Percentiles rank a stretch among this genome's conserved stretches.
These are phyloP conservation scores for Phyllosticta capitalensis DNA, from an alignment of 2,329 filamentous ascomycete species.

Conservation along the genomic window DNA sequence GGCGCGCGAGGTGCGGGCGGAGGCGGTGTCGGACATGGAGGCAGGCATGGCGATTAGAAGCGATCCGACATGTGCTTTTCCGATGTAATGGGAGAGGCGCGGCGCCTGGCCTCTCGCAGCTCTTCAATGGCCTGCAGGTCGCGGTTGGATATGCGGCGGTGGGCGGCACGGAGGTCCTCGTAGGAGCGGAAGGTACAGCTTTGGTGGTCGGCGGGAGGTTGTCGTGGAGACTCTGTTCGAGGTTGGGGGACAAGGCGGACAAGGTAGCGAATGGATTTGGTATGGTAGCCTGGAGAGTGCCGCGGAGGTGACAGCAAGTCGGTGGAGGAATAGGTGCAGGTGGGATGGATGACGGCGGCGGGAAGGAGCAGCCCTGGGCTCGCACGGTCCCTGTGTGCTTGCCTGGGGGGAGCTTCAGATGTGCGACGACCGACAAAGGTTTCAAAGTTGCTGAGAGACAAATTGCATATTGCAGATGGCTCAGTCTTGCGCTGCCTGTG, in stretches of 20 bases:
- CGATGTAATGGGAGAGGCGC: slow-evolving; percentile 4
- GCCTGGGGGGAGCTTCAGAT: too few species aligned
- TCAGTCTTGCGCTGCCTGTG: too few species aligned
- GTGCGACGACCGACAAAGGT: too few species aligned
- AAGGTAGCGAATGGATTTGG: slow-evolving; percentile 11
- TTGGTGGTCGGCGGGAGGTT: slow-evolving; percentile 9
- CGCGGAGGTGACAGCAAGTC: slow-evolving; percentile 2
- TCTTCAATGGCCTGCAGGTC: slow-evolving; percentile 5
- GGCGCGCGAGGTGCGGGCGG: slow-evolving; percentile 30
- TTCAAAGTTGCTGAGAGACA: too few species aligned
- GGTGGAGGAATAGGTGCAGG: background rate
- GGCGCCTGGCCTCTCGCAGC: slow-evolving; percentile 9
- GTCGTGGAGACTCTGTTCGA: slow-evolving; percentile 11
- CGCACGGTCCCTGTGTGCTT: slow-evolving; percentile 1
- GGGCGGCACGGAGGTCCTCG: slow-evolving; percentile 10
- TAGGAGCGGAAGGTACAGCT: slow-evolving; percentile 11
- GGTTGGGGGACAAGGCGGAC: slow-evolving; percentile 1
- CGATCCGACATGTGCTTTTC: background rate
- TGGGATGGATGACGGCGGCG: background rate
- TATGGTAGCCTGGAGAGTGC: slow-evolving; percentile 10
- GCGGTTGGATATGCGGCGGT: slow-evolving; percentile 1
- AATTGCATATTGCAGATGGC: too few species aligned
- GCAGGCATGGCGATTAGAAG: slow-evolving; percentile 22
- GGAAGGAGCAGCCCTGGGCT: background rate
- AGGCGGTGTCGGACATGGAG: slow-evolving; percentile 31